phyloP scores from a whole-genome alignment of 768 basidiomycete species.

The Pleurotus platypus region DNA sequence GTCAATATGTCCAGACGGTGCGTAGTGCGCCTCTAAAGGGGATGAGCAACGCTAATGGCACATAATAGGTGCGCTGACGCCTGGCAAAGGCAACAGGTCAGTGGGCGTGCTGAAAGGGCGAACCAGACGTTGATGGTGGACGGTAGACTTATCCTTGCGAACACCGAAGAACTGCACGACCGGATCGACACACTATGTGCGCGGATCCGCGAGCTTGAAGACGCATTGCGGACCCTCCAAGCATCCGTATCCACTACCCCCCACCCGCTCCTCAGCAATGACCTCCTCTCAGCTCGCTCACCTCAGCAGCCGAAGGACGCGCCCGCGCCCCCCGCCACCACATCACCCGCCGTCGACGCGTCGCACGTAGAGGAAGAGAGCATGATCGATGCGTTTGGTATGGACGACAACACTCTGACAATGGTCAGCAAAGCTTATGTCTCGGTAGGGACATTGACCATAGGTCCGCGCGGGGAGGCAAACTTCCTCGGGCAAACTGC shows the following conservation, averaged over 20 bases:
- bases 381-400: conserved; percentile 48
- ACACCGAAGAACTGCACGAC: conserved; percentile 69
- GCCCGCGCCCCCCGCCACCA: background rate
- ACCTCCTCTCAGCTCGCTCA: conserved; percentile 26
- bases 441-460: conserved; percentile 48
- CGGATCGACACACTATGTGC: conserved; percentile 51
- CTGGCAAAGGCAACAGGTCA: conserved; percentile 59
- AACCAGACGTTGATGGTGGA: background rate
- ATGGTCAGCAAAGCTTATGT: background rate
- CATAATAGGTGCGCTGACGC: conserved; percentile 44
- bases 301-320: conserved; percentile 11
- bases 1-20: conserved; percentile 76
- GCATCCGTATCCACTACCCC: conserved; percentile 42
- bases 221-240: conserved; percentile 49
- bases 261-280: conserved; percentile 43
- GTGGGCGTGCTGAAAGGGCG: conserved; percentile 7
- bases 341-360: background rate
- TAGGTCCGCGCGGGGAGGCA: conserved; percentile 51
- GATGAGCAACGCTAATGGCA: background rate
- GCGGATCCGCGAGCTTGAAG: conserved; percentile 62
- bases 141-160: conserved; percentile 54
- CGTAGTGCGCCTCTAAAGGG: background rate
- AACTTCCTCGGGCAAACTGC: conserved; percentile 64
- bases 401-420: background rate
- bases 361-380: conserved; percentile 34